A percentile compares a stretch with the other conserved stretches of the same genome.
phyloP scores from a whole-genome alignment of 257 asterid species.

The Linderniella brevidens region DNA sequence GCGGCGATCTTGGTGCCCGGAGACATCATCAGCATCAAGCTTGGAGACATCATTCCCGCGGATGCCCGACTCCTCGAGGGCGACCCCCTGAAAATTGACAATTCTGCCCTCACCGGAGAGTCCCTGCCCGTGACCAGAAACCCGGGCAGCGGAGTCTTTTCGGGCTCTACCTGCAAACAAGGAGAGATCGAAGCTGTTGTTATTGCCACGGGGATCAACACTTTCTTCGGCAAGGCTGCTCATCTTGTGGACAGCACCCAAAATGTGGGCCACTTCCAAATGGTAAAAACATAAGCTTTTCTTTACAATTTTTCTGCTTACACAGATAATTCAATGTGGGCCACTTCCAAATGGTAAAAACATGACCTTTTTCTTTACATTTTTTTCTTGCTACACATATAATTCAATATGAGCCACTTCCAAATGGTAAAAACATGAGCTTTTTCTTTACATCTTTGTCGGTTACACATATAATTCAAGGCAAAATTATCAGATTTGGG shows the following conservation, averaged over 20 bases:
- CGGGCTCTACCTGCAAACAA: conserved; percentile 82
- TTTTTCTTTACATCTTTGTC: too few relatives aligned
- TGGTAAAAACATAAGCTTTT: conserved; percentile 16
- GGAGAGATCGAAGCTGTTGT: conserved; percentile 81
- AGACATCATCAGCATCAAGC: conserved; percentile 55
- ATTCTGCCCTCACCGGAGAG: conserved; percentile 76
- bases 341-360: too few relatives aligned
- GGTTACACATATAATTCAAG: too few relatives aligned
- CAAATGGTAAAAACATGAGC: too few relatives aligned
- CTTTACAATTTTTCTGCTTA: too few relatives aligned
- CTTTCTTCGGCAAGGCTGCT: conserved; percentile 84
- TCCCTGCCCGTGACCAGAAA: conserved; percentile 52
- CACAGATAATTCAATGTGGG: too few relatives aligned
- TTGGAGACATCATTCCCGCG: conserved; percentile 74
- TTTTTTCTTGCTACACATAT: too few relatives aligned
- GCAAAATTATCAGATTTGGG: too few relatives aligned
- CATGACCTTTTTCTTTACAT: too few relatives aligned
- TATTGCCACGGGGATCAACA: conserved; percentile 69
- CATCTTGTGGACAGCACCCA: conserved; percentile 80
- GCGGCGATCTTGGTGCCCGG: conserved; percentile 75
- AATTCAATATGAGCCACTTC: neutral
- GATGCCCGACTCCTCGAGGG: conserved; percentile 79
- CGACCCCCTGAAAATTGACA: conserved; percentile 69
- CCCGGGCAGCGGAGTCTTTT: conserved; percentile 46
- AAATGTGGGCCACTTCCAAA: conserved; percentile 71